Percentiles rank a stretch among this genome's conserved stretches.
phyloP scores from a whole-genome alignment of 345 rosid genomes.

The Conringia planisiliqua region DNA sequence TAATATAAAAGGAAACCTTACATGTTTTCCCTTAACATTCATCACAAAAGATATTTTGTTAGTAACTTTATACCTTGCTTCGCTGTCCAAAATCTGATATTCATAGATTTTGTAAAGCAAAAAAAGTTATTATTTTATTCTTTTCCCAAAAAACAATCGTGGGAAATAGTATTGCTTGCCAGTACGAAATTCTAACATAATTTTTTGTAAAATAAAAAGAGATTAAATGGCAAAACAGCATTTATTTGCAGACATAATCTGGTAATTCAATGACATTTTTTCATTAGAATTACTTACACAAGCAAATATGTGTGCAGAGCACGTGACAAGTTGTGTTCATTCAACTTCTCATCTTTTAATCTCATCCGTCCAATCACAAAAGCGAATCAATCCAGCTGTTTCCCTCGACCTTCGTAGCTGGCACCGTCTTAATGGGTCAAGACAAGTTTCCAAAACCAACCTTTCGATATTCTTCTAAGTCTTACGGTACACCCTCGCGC shows the following conservation, averaged over 20 bases:
- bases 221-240: neutral
- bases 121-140: neutral
- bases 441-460: constrained; percentile 26
- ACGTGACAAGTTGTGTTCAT: constrained; percentile 29
- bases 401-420: constrained; percentile 30
- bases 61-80: constrained; percentile 24
- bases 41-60: neutral
- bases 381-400: constrained; percentile 31
- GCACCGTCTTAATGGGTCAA: constrained; percentile 27
- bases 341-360: constrained; percentile 17
- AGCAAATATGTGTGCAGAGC: constrained; percentile 27
- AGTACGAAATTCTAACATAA: constrained; percentile 8
- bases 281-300: neutral
- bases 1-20: neutral
- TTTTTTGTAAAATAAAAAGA: neutral
- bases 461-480: neutral
- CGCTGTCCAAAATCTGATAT: constrained; percentile 10
- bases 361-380: constrained; percentile 18
- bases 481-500: constrained; percentile 5
- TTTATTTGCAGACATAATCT: constrained; percentile 17
- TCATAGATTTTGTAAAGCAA: neutral
- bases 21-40: neutral
- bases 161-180: constrained; percentile 16
- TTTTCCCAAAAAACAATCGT: constrained; percentile 7
- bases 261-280: neutral